Base-by-base conservation (phyloP, 78 protist species). In the Fonticula alba region DNA sequence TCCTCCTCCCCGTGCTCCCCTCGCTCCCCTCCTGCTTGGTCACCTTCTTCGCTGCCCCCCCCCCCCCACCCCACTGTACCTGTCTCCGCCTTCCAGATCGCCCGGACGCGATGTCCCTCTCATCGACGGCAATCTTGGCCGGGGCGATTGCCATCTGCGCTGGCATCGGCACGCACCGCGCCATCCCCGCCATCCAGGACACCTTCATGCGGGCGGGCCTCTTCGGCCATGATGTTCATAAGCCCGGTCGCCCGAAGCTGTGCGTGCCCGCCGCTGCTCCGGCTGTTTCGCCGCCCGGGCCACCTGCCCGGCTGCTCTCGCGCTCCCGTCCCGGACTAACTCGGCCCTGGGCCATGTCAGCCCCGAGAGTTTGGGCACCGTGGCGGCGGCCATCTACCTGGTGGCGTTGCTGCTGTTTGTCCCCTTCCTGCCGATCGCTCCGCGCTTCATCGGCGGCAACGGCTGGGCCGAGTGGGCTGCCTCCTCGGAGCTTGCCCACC, bases 351-450 rank as follows among this genome's bases (percentile, higher is more conserved):
- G 17, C 52, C 33, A 50, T 35, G 26, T 2, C 65, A 85, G 87
- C 20, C 95, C 95, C 36, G 95, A 88, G 32, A 49, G 79, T 22
- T 59, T 83, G 61, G 95, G 95, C 37, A 49, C 81, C 26, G 78
- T 81, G 24, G 52, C 69, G 20, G 83, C 82, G 14, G 72, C 71
- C 36, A 69, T 71, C 19, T 89, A 80, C 66, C 76, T 89, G 38
- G 68, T 78, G 9, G 53, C 53, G 62, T 55, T 81, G 51, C 57
- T 85, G 37, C 11, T 82, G 32, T 81, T 75, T 79, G 79, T 76
- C 51, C 75, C 78, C 6, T 38, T 55, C 26, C n/a, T 38, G 43
- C 58, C 62, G 37, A 50, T 66, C 57, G 32, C 24, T 9, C 33
- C 9, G 31, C 2, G 32, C 64, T 22, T 52, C 51, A 0, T 40